Evolutionary conservation across 805 yeast genomes (phyloP).

Genomic region (Candida endomychidarum): DNA sequence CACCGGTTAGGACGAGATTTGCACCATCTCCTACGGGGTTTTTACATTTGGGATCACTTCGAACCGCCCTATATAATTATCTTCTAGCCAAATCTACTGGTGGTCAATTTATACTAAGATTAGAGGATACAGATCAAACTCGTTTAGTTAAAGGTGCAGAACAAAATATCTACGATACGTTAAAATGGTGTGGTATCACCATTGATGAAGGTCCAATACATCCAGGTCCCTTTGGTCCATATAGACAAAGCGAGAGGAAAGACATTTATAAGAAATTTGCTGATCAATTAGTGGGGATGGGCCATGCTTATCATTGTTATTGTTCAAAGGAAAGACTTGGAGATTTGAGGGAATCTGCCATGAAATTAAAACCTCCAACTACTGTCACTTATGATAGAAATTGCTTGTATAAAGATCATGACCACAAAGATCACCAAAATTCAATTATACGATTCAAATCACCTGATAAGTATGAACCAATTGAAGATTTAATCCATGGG

Average conservation of each 20-base stretch:
- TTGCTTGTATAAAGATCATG: conserved; percentile 47
- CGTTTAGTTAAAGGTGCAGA: conserved; percentile 83
- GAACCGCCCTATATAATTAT: conserved; percentile 92
- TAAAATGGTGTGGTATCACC: conserved; percentile 72
- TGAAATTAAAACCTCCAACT: conserved; percentile 78
- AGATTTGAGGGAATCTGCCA: conserved; percentile 68
- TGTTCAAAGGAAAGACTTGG: conserved; percentile 80
- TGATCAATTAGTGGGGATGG: conserved; percentile 54
- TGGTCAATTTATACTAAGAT: conserved; percentile 76
- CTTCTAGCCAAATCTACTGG: conserved; percentile 74
- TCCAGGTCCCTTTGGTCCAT: conserved; percentile 64
- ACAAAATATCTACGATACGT: conserved; percentile 67
- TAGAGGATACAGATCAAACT: conserved; percentile 92
- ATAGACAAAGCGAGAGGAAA: conserved; percentile 79
- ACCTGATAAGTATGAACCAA: conserved; percentile 66
- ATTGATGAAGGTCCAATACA: conserved; percentile 79
- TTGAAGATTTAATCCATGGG: conserved; percentile 80
- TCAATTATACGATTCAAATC: conserved; percentile 71
- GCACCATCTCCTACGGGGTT: conserved; percentile 99
- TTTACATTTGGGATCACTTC: conserved; percentile 86
- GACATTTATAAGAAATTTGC: conserved; percentile 64
- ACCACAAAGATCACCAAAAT: conserved; percentile 20
- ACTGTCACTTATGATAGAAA: conserved; percentile 88
- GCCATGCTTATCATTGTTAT: conserved; percentile 82
- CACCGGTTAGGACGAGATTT: conserved; percentile 81